Evolutionary conservation across 2,329 filamentous ascomycete genomes (phyloP), one percentile per base, ranked within the genome.

Genomic region (Sordariomycetes sp.): DNA sequence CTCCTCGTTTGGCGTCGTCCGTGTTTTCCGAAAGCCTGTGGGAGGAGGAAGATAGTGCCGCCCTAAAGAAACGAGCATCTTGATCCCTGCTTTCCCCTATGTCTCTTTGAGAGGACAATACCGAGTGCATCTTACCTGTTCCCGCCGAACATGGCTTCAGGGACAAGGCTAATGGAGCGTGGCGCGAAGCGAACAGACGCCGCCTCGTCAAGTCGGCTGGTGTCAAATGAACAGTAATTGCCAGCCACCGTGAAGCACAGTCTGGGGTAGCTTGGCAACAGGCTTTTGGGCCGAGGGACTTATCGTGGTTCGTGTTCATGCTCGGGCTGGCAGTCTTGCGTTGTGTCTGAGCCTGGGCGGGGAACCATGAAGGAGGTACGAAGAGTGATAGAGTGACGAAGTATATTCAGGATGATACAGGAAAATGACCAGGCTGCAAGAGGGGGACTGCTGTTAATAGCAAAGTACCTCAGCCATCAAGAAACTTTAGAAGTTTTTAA

Each of bases 211-310:
- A n/a, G 43, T 56, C 54, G 54, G 54, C 55, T 57, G 55, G 37
- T 40, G 22, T 57, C 55, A 51, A 56, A 57, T 57, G 43, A 57
- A 40, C 43, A 20, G n/a, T 10, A 24, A 32, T 57, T 51, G 55
- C 55, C 55, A 48, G 51, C 55, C 43, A 34, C 55, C 46, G 55
- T 35, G 43, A 32, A 48, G 43, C 10, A 48, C 53, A 40, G 25
- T 40, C 37, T 34, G 40, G 40, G 22, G 54, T 48, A 55, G 37
- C 37, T 55, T 43, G 37, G 37, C 22, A 24, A 22, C 46, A 50
- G 14, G 40, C 16, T 50, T 50, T 50, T 20, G 46, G 22, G 5
- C 20, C 18, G n/a, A 22, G 46, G 22, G 3, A 50, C 14, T 14
- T n/a, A 14, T 50, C 46, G 46, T 50, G 46, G 46, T n/a, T 50